phyloP scores from a whole-genome alignment of 108 stramenopile genomes.

The Conticribra guillardii region DNA sequence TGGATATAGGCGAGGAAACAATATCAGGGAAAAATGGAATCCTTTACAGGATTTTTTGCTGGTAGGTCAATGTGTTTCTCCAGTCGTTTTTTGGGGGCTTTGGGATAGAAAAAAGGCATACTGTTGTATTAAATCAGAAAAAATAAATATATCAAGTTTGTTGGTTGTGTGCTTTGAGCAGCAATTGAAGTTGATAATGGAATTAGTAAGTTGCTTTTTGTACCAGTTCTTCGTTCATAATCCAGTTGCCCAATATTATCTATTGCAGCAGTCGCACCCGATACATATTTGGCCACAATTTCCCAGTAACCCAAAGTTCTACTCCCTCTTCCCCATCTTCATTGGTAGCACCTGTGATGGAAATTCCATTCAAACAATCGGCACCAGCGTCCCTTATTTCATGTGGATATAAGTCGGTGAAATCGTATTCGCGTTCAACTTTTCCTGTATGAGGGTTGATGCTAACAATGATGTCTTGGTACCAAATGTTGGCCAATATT shows the following conservation, averaged over 20 bases:
- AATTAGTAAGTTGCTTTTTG: no score
- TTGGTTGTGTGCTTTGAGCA: no score
- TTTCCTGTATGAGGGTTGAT: conserved; percentile 68
- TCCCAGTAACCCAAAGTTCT: conserved; percentile 79
- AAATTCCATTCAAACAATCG: conserved; percentile 84
- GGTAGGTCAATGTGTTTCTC: no score
- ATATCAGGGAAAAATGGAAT: no score
- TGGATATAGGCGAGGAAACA: no score
- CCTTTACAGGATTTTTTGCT: no score
- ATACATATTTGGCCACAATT: conserved; percentile 76
- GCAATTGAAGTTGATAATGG: no score
- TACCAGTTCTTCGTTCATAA: no score
- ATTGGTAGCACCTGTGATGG: conserved; percentile 37
- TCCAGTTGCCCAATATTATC: neutral
- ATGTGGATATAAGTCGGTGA: conserved; percentile 48
- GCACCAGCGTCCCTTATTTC: conserved; percentile 33
- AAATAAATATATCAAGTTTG: no score
- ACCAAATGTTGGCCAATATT: conserved; percentile 80
- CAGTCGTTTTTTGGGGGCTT: no score
- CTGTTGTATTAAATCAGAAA: no score
- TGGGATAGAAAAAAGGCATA: no score
- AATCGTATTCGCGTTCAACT: conserved; percentile 64
- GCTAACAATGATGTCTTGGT: conserved; percentile 64
- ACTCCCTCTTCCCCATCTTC: conserved; percentile 33
- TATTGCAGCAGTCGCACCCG: conserved; percentile 25